Percentiles rank a stretch among this genome's conserved stretches.
These are phyloP conservation scores for Sclerotiophoma versabilis DNA, from an alignment of 2,329 filamentous ascomycete species.

Conservation along the genomic window DNA sequence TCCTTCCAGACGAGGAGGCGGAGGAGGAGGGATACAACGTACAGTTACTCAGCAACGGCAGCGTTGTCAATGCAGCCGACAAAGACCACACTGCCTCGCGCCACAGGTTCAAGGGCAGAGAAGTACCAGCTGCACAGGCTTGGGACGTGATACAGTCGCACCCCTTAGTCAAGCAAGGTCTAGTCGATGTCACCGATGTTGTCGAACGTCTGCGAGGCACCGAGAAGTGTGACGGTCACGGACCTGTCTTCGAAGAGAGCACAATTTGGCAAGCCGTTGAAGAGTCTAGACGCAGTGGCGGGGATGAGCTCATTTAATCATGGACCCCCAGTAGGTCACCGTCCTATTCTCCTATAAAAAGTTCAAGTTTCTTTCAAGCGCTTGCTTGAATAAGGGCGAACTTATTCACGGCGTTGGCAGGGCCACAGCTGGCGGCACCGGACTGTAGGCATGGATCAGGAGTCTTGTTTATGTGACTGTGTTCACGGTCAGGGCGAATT, in stretches of 20 bases:
- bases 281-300: slow-evolving; percentile 76
- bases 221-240: slow-evolving; percentile 82
- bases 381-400: background rate
- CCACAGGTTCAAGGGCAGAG: slow-evolving; percentile 30
- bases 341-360: background rate
- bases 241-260: slow-evolving; percentile 84
- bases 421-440: slow-evolving; percentile 6
- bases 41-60: slow-evolving; percentile 37
- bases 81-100: slow-evolving; percentile 35
- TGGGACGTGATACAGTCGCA: slow-evolving; percentile 91
- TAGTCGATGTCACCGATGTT: slow-evolving; percentile 82
- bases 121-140: slow-evolving; percentile 59
- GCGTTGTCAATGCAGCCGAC: slow-evolving; percentile 41
- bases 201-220: slow-evolving; percentile 77
- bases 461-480: background rate
- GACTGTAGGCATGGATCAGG: slow-evolving; percentile 4
- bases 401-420: background rate
- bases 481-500: background rate
- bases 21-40: slow-evolving; percentile 40
- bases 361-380: background rate
- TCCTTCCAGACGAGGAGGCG: slow-evolving; percentile 30
- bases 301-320: slow-evolving; percentile 75
- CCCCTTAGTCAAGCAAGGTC: slow-evolving; percentile 75
- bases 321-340: background rate
- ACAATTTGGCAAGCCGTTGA: slow-evolving; percentile 77